Evolutionary conservation across 176 grass and related monocot species (phyloP).

Genomic region (Musa itinerans): DNA sequence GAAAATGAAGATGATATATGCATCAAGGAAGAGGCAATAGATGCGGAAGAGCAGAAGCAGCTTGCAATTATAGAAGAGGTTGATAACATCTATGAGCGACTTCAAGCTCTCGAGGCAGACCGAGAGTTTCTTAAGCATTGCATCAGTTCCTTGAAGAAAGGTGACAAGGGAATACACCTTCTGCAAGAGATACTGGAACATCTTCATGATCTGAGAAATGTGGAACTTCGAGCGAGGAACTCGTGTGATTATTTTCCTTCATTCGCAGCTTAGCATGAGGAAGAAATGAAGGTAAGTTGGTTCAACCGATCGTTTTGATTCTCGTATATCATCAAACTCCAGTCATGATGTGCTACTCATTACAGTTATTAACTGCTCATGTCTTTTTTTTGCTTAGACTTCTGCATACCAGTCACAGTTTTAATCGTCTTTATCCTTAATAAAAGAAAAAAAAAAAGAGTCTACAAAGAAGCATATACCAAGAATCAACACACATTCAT

Average conservation of each 20-base stretch:
- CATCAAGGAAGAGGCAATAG: neutral
- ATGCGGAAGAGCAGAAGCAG: constrained; percentile 41
- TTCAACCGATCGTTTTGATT: neutral
- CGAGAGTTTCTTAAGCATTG: constrained; percentile 88
- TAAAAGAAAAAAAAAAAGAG: too few relatives aligned
- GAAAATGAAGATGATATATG: constrained; percentile 22
- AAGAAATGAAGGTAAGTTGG: constrained; percentile 35
- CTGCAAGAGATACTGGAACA: constrained; percentile 85
- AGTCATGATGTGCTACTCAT: neutral
- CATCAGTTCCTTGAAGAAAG: constrained; percentile 71
- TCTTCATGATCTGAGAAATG: constrained; percentile 73
- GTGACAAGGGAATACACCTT: constrained; percentile 60
- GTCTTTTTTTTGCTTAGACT: too few relatives aligned
- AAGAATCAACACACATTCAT: neutral
- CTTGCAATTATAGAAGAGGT: constrained; percentile 53
- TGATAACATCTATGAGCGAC: constrained; percentile 54
- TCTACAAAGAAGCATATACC: too few relatives aligned
- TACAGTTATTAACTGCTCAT: neutral
- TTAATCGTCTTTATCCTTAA: too few relatives aligned
- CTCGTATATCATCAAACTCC: neutral
- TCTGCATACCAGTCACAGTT: too few relatives aligned
- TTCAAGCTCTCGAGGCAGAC: constrained; percentile 83
- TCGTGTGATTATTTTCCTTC: constrained; percentile 41
- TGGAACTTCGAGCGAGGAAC: constrained; percentile 64
- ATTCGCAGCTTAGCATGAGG: constrained; percentile 29